Evolutionary conservation across 2,329 filamentous ascomycete genomes (phyloP), one percentile per base, ranked within the genome.

Genomic region (Epichloe bromicola): DNA sequence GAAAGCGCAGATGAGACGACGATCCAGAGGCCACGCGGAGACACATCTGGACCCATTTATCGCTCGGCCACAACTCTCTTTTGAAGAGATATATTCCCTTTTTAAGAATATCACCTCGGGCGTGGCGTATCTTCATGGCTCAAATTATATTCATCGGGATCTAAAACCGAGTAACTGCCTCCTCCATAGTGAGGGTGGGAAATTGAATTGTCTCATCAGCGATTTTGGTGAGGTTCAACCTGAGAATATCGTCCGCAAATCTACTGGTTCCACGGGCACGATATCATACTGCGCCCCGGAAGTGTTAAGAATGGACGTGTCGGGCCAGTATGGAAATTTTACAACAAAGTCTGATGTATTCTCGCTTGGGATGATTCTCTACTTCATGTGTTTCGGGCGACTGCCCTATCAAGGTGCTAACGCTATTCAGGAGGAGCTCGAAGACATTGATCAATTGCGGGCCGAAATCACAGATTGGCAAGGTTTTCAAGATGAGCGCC

Each of bases 341-440:
- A 95, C 89, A 0, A 90, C 88, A 26, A 98, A 97, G 63, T 96
- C 90, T 0, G 93, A 98, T 62, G 86, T 98, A n/a, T 98, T 98
- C 67, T 96, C 90, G 1, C 73, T 98, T 0, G 93, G 93, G 46
- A 96, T 98, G 91, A 97, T 97, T 51, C 76, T 98, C 3, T 95
- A 97, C 66, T 98, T 98, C 63, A 85, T 98, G 75, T 98, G 93
- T 65, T 98, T 98, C 63, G 88, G 85, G 1, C 78, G 84, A 45
- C 75, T 98, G 11, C 93, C 93, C 0, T 98, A 97, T 63, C 74
- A 70, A 23, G 86, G 85, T 58, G 88, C 90, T 49, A 91, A 97
- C 62, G 76, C 84, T 3, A 75, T 94, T 20, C 81, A 95, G 53
- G 91, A 97, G 65, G 91, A 97, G 62, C 82, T 88, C 51, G 93